Base-by-base conservation (phyloP, 225 moss, liverwort and hornwort genomes). In the Rhytidiadelphus loreus region DNA sequence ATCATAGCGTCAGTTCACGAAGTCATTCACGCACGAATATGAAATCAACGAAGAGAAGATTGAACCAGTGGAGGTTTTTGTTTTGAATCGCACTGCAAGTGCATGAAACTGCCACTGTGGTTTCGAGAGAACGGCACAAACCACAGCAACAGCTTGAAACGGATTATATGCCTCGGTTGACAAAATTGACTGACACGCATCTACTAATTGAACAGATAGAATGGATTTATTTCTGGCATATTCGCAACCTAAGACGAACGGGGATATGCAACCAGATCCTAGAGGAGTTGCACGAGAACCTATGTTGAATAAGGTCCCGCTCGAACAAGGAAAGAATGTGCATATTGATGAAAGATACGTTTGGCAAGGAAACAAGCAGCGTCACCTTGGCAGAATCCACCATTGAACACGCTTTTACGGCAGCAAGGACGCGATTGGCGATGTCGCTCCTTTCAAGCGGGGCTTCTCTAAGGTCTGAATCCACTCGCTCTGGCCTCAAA, bases 301-400 rank as follows among this genome's bases (percentile, higher is more conserved):
- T 35, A 52, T 9, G 37, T 22, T 39, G 41, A 89, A 43, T 62
- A 57, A 13, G 46, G 64, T 33, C 28, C 68, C n/a, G n/a, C n/a
- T n/a, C 44, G 52, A 85, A 59, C 59, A 52, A 63, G 39, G 21
- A 48, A 80, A 63, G 43, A 56, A 57, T 43, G 24, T 71, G 80
- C 81, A 68, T 23, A 17, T 30, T 60, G 60, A 37, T 62, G 86
- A 62, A 48, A 62, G 63, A 80, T 33, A 44, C 55, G 44, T 21
- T 58, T 41, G 24, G 46, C 76, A 70, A 80, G 48, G 66, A 39
- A 55, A 80, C 37, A 64, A n/a, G 60, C 8, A 26, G 48, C 57
- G 44, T 83, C 52, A 92, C 92, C 92, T 89, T 89, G 70, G 87
- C 12, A 86, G 89, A 69, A 35, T 92, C 80, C 22, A 91, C 91